Percentiles rank a stretch among this genome's conserved stretches.
These are phyloP conservation scores for Metarhizium robertsii DNA, from an alignment of 2,329 filamentous ascomycete genomes.

Conservation along the genomic window DNA sequence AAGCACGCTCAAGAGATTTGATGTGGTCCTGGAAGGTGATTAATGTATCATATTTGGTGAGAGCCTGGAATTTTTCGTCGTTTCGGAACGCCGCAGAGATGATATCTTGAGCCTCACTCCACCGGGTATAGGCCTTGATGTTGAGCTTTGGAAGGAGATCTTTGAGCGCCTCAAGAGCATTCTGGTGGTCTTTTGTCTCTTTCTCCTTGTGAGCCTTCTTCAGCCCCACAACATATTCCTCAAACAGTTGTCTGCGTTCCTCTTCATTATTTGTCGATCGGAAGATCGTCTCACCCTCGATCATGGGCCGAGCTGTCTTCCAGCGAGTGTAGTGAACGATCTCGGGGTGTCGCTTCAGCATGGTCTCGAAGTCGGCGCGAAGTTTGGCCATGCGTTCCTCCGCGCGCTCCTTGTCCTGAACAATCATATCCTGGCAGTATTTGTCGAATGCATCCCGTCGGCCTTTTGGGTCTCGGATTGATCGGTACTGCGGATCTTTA, in stretches of 20 bases:
- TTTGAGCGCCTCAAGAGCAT: conserved; percentile 75
- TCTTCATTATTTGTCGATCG: conserved; percentile 79
- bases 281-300: conserved; percentile 93
- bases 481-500: conserved; percentile 85
- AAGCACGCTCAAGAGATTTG: conserved; percentile 78
- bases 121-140: conserved; percentile 87
- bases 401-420: conserved; percentile 88
- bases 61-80: conserved; percentile 75
- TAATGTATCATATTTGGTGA: conserved; percentile 84
- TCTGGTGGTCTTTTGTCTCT: conserved; percentile 62
- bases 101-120: conserved; percentile 79
- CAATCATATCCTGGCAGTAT: conserved; percentile 80
- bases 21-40: conserved; percentile 92
- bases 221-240: conserved; percentile 82
- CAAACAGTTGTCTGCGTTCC: conserved; percentile 82
- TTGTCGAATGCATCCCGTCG: conserved; percentile 89
- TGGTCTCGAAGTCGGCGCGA: conserved; percentile 86
- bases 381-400: conserved; percentile 90
- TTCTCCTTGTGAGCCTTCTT: conserved; percentile 72
- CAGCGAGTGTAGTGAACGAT: conserved; percentile 96
- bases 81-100: conserved; percentile 71
- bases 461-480: conserved; percentile 86
- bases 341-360: conserved; percentile 93
- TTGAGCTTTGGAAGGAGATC: conserved; percentile 70
- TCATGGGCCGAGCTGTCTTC: conserved; percentile 90